A percentile compares a stretch with the other conserved stretches of the same genome.
Conservation (phyloP, 768 basidiomycete genomes). For the Cantharellus cinnabarinus region DNA sequence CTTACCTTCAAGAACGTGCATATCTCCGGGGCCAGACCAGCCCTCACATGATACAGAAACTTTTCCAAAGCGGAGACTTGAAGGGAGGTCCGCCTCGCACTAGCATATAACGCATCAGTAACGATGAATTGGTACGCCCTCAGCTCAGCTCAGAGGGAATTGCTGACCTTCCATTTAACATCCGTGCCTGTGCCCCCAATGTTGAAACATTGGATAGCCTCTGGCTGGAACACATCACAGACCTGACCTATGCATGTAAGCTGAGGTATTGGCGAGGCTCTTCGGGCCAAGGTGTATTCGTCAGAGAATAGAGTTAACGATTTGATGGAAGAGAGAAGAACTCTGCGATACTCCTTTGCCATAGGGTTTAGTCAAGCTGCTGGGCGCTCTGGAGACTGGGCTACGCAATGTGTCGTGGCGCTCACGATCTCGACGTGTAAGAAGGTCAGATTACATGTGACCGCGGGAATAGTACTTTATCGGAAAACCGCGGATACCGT, state of each 20-base stretch:
- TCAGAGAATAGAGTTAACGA: slow-evolving; percentile 64
- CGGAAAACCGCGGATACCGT: too few relatives aligned
- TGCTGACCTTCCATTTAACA: slow-evolving; percentile 70
- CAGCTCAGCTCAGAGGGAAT: neutral
- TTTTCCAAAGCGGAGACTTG: slow-evolving; percentile 58
- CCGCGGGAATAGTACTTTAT: too few relatives aligned
- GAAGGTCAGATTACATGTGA: too few relatives aligned
- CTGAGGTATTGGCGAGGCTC: slow-evolving; percentile 53
- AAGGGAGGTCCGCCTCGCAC: slow-evolving; percentile 84
- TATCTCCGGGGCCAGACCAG: slow-evolving; percentile 65
- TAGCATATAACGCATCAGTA: slow-evolving; percentile 14
- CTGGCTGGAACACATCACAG: slow-evolving; percentile 59
- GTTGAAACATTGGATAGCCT: slow-evolving; percentile 68
- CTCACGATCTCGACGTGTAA: too few relatives aligned
- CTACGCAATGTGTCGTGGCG: too few relatives aligned
- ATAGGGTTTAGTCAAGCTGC: too few relatives aligned
- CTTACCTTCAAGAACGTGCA: slow-evolving; percentile 65
- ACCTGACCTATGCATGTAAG: slow-evolving; percentile 61
- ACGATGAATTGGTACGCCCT: neutral
- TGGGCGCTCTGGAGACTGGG: too few relatives aligned
- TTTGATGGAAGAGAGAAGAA: slow-evolving; percentile 50
- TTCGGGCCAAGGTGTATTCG: slow-evolving; percentile 38
- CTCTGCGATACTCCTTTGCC: slow-evolving; percentile 1
- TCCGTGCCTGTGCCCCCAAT: slow-evolving; percentile 57
- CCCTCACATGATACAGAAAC: slow-evolving; percentile 85